Conservation (phyloP, 1,284 basidiomycete species). For the Cryptococcus jaspeensis region DNA sequence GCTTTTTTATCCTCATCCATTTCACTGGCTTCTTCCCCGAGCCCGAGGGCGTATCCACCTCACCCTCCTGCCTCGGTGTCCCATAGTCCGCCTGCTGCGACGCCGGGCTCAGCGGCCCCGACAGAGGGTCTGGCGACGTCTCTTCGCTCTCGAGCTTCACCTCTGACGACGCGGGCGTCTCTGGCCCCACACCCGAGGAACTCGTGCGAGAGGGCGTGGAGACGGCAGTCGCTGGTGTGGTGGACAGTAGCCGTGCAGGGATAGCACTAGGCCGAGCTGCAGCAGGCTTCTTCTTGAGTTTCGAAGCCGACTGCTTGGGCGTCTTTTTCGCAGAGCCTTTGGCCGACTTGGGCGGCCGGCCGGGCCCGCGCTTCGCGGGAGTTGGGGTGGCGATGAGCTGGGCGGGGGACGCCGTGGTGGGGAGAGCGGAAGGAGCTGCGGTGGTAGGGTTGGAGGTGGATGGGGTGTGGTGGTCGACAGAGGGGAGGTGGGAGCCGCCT, state of each 20-base stretch:
- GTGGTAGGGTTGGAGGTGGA: constrained; percentile 1
- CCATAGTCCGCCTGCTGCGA: constrained; percentile 16
- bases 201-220: constrained; percentile 3
- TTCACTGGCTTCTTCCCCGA: constrained; percentile 16
- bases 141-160: constrained; percentile 12
- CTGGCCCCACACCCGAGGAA: constrained; percentile 9
- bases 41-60: constrained; percentile 12
- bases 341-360: neutral
- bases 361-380: neutral
- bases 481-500: neutral
- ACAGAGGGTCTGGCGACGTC: constrained; percentile 14
- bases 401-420: neutral
- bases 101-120: constrained; percentile 11
- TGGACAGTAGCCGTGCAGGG: constrained; percentile 23
- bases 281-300: constrained; percentile 6
- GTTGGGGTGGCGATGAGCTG: constrained; percentile 1
- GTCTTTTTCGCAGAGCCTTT: constrained; percentile 1
- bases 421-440: neutral
- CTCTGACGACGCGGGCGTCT: constrained; percentile 11
- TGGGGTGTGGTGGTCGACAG: too few species aligned
- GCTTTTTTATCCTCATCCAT: constrained; percentile 43
- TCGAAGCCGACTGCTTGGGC: neutral
- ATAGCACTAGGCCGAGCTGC: constrained; percentile 22
- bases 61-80: constrained; percentile 5
- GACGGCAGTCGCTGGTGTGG: constrained; percentile 6